Evolutionary conservation across 805 yeast genomes (phyloP).

Genomic region (Candida succiphila): DNA sequence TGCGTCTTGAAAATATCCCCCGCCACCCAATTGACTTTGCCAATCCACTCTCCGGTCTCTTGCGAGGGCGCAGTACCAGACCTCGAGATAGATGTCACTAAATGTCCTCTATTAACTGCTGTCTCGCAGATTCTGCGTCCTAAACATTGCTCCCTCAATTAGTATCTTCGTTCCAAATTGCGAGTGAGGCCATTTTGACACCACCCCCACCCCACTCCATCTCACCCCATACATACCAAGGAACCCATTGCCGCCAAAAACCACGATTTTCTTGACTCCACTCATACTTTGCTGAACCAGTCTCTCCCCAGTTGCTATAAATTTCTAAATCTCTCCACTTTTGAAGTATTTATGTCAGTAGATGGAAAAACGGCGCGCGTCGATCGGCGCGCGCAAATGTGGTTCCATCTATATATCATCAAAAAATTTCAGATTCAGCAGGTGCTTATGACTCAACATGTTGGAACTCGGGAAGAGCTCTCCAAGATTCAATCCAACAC

Average conservation of each 20-base stretch:
- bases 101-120: slow-evolving; percentile 51
- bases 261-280: slow-evolving; percentile 28
- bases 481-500: too few relatives aligned
- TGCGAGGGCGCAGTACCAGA: slow-evolving; percentile 5
- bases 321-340: too few relatives aligned
- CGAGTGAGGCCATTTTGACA: not conserved
- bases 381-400: too few relatives aligned
- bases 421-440: too few relatives aligned
- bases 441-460: too few relatives aligned
- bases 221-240: slow-evolving; percentile 28
- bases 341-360: too few relatives aligned
- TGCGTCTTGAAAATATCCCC: slow-evolving; percentile 63
- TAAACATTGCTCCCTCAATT: not conserved
- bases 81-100: slow-evolving; percentile 57
- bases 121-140: slow-evolving; percentile 64
- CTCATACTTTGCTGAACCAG: slow-evolving; percentile 4
- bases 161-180: not conserved
- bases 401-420: too few relatives aligned
- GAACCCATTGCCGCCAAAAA: slow-evolving; percentile 87
- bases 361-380: too few relatives aligned
- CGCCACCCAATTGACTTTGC: slow-evolving; percentile 51
- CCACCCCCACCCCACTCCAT: not conserved
- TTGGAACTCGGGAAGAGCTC: too few relatives aligned
- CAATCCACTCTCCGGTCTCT: slow-evolving; percentile 35
- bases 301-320: too few relatives aligned